Evolutionary conservation across 2,329 filamentous ascomycete genomes (phyloP).

Genomic region (Alternaria gansuensis): DNA sequence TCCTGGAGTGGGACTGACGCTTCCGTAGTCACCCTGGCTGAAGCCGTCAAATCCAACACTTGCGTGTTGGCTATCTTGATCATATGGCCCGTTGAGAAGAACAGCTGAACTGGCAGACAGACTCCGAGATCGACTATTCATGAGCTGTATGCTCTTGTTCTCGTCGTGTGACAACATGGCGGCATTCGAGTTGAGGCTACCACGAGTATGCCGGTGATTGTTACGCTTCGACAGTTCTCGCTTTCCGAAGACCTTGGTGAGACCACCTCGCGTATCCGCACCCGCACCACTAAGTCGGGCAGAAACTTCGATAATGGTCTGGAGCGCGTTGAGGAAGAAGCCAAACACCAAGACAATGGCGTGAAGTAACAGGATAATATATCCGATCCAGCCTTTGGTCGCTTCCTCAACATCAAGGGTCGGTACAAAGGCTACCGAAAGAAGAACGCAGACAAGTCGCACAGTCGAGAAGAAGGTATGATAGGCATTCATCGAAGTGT

Average conservation of each 20-base stretch:
- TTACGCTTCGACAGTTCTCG: constrained; percentile 83
- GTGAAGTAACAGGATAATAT: constrained; percentile 87
- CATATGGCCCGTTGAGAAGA: constrained; percentile 63
- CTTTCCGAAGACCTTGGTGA: constrained; percentile 88
- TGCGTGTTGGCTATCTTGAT: constrained; percentile 53
- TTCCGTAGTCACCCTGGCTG: constrained; percentile 64
- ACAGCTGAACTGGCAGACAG: constrained; percentile 70
- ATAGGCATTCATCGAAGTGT: constrained; percentile 97
- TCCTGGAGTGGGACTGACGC: constrained; percentile 73
- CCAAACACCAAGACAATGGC: constrained; percentile 85
- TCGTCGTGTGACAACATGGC: constrained; percentile 79
- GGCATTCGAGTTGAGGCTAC: constrained; percentile 82
- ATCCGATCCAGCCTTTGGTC: constrained; percentile 93
- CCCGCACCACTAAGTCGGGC: constrained; percentile 85
- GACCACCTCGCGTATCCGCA: constrained; percentile 77
- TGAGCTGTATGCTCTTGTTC: constrained; percentile 67
- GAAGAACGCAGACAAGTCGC: constrained; percentile 71
- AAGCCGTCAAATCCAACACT: constrained; percentile 65
- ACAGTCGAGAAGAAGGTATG: constrained; percentile 84
- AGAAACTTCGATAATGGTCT: constrained; percentile 88
- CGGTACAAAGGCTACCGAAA: constrained; percentile 76
- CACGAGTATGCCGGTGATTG: constrained; percentile 71
- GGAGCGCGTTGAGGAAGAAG: constrained; percentile 90
- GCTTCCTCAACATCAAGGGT: constrained; percentile 80
- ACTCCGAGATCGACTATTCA: constrained; percentile 65